Conservation (phyloP, 2,329 filamentous ascomycete species). For the Curvularia sp. region DNA sequence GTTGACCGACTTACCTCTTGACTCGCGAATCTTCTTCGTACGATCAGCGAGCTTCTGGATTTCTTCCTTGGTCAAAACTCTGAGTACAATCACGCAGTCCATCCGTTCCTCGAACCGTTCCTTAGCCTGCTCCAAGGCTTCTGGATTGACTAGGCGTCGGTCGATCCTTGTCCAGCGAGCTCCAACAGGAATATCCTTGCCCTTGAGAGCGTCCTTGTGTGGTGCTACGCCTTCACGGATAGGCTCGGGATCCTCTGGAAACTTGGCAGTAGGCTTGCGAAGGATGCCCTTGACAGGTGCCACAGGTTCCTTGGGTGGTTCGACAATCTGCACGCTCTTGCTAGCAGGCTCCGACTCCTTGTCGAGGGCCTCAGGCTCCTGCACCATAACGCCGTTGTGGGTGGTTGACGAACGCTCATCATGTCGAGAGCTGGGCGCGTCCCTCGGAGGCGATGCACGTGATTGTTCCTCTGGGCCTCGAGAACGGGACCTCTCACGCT, state of each 20-base stretch:
- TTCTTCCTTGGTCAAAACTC: conserved; percentile 86
- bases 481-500: conserved; percentile 34
- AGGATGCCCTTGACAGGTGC: conserved; percentile 78
- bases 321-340: conserved; percentile 66
- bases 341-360: conserved; percentile 27
- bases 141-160: conserved; percentile 85
- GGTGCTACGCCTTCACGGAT: conserved; percentile 90
- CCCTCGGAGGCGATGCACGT: conserved; percentile 33
- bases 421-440: conserved; percentile 35
- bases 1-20: conserved; percentile 25
- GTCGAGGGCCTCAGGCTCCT: conserved; percentile 45
- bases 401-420: conserved; percentile 42
- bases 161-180: conserved; percentile 95
- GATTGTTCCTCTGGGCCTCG: conserved; percentile 39
- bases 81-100: conserved; percentile 90
- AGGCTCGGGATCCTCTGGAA: conserved; percentile 84
- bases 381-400: conserved; percentile 40
- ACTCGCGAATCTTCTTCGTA: conserved; percentile 77
- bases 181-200: conserved; percentile 71
- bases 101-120: conserved; percentile 92
- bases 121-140: conserved; percentile 83
- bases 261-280: conserved; percentile 79
- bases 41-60: conserved; percentile 85
- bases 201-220: conserved; percentile 82
- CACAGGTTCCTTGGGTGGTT: conserved; percentile 73